A percentile compares a stretch with the other conserved stretches of the same genome.
Conservation (phyloP, 75 land plant species). For the Cryptomeria japonica region DNA sequence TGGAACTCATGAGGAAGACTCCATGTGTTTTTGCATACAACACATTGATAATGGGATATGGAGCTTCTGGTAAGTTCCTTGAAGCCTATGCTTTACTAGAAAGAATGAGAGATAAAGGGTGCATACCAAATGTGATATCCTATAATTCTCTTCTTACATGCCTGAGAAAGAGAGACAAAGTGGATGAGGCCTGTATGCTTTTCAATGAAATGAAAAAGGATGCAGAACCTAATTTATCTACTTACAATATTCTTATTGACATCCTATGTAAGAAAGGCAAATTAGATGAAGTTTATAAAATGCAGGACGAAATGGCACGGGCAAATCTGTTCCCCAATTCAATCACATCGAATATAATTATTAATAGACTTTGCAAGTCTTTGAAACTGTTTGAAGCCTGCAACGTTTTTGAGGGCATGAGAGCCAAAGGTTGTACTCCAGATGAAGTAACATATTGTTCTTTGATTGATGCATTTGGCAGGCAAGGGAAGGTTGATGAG, state of each 20-base stretch:
- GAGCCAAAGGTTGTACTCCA: not conserved
- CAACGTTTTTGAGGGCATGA: constrained; percentile 4
- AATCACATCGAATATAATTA: constrained; percentile 21
- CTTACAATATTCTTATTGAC: constrained; percentile 22
- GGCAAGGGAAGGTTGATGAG: constrained; percentile 16
- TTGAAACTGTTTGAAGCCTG: constrained; percentile 27
- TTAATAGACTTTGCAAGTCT: constrained; percentile 24
- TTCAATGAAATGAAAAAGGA: constrained; percentile 17
- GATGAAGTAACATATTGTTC: constrained; percentile 15
- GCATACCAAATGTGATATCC: constrained; percentile 21
- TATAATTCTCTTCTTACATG: constrained; percentile 10
- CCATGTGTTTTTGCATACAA: constrained; percentile 25
- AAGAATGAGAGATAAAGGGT: constrained; percentile 31
- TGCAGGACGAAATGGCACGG: constrained; percentile 19
- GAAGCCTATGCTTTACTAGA: constrained; percentile 21
- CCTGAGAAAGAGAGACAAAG: not conserved
- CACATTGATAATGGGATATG: constrained; percentile 34
- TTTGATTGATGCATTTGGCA: constrained; percentile 15
- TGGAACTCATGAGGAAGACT: constrained; percentile 21
- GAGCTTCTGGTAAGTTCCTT: constrained; percentile 30
- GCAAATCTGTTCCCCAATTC: constrained; percentile 22
- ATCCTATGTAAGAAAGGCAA: constrained; percentile 25
- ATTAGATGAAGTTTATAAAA: constrained; percentile 22
- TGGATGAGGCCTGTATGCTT: constrained; percentile 14
- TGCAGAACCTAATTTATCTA: constrained; percentile 18